Evolutionary conservation across 768 basidiomycete genomes (phyloP).

Genomic region (Boletus vermiculosoides): DNA sequence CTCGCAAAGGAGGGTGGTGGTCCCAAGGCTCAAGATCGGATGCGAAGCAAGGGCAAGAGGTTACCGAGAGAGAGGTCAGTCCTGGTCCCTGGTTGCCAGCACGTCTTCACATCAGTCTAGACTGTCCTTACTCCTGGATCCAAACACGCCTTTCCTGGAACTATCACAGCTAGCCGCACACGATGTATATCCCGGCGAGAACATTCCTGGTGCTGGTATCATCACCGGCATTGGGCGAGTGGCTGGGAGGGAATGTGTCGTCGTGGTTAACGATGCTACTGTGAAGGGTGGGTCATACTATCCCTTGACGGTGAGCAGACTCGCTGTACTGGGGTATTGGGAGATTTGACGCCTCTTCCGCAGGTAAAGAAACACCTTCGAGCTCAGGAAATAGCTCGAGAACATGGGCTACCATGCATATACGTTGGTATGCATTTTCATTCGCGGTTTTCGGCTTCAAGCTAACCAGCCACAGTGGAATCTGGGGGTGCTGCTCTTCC

Average conservation of each 20-base stretch:
- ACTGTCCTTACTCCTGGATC: constrained; percentile 73
- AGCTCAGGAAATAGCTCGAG: constrained; percentile 91
- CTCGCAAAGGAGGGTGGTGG: constrained; percentile 71
- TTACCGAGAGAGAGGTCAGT: constrained; percentile 78
- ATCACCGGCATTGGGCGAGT: constrained; percentile 85
- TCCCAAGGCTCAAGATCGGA: constrained; percentile 67
- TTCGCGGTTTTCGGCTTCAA: neutral
- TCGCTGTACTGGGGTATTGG: neutral
- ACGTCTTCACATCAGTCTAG: constrained; percentile 37
- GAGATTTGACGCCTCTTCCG: neutral
- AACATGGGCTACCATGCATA: constrained; percentile 86
- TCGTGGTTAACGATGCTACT: constrained; percentile 93
- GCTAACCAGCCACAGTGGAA: constrained; percentile 58
- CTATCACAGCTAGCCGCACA: constrained; percentile 84
- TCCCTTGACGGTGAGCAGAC: constrained; percentile 65
- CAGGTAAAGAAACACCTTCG: constrained; percentile 94
- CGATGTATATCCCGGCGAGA: constrained; percentile 73
- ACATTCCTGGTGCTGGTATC: constrained; percentile 85
- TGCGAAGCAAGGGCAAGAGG: constrained; percentile 76
- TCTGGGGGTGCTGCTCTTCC: constrained; percentile 93
- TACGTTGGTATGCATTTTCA: constrained; percentile 69
- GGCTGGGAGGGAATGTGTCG: constrained; percentile 77
- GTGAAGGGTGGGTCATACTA: constrained; percentile 94
- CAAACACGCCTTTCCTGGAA: constrained; percentile 87
- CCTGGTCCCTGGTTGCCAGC: neutral